Evolutionary conservation across 179 eudicot species (phyloP), one percentile per base, ranked within the genome.

Genomic region (Spergularia azorica): DNA sequence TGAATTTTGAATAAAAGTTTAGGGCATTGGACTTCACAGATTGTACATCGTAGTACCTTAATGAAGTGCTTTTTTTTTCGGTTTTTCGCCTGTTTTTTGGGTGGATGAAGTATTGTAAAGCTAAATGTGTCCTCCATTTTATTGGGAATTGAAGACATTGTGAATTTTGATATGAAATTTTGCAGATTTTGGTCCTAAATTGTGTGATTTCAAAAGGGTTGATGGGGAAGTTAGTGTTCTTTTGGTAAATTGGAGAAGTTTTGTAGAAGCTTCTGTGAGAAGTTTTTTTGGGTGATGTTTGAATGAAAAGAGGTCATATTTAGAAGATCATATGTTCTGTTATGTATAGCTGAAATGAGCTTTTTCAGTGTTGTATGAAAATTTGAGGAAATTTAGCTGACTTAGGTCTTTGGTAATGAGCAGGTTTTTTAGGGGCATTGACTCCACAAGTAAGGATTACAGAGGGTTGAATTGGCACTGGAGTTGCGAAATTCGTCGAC

Each of bases 171-270:
- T 51, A 21, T 32, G 17, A 70, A 52, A 21, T 59, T 36, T 46
- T 74, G 79, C 63, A 81, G 65, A 48, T 77, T 50, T 52, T 50
- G 56, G 57, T 26, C 41, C 55, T 48, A 72, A 39, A 20, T 68
- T 73, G 70, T 77, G 55, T 77, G 59, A 74, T 61, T 62, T 21
- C 46, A 71, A 63, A 75, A 78, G 79, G 74, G 60, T 72, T 60
- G 14, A n/a, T 75, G 0, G 72, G 9, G 12, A 52, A 72, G 67
- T 58, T 57, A 65, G 69, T 72, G 76, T 58, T 39, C 43, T 55
- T 21, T 70, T 67, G 63, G 58, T 63, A 60, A 50, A 20, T 32
- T 75, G 65, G 68, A 72, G 57, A 73, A 63, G 36, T 72, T 63
- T 36, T 36, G 39, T 36, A 36, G 39, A 36, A 36, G 39, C 39